Evolutionary conservation across 257 asterid genomes (phyloP), one percentile per base, ranked within the genome.

Genomic region (Solanum chiquidenum): DNA sequence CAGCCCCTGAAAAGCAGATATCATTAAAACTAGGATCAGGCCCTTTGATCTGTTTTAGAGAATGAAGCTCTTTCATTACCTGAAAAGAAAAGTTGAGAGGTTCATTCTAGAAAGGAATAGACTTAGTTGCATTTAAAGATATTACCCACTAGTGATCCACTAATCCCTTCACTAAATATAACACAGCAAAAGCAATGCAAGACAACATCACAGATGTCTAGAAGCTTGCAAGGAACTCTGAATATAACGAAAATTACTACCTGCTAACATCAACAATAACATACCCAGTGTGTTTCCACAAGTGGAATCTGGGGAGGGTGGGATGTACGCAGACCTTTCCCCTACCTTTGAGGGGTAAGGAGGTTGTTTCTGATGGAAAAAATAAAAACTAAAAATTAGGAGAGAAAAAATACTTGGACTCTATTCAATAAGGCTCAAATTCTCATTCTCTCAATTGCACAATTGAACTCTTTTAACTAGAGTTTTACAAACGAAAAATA

Each of bases 1-100:
- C 98, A 90, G 98, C 98, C 87, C 98, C 98, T 82, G 98, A 92
- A 91, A 96, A 96, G 92, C 99, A 96, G 86, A 94, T 92, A 89
- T 96, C 98, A 75, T 93, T 93, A 93, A 92, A 94, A 92, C 89
- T 94, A 84, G 96, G 95, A 89, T 95, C 97, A 62, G 98, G 98
- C 88, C 99, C 99, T 82, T 88, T 94, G 86, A 94, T 92, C 90
- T 89, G 94, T 91, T 95, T 95, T 38, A 95, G 93, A 88, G 98
- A 90, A 83, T 89, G 88, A 84, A 92, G 88, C 88, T 94, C 98
- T 90, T 90, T 91, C 87, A 91, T 89, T 76, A 95, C 90, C 99
- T 95, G 91, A 92, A 49, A 82, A 29, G 44, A 18, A 49, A 49
- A 82, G 31, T 46, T 49, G 31, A 49, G 31, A 82, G 69, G 31